Evolutionary conservation across 2,329 filamentous ascomycete species (phyloP), one percentile per base, ranked within the genome.

Genomic region (Ceratocystis harringtonii): DNA sequence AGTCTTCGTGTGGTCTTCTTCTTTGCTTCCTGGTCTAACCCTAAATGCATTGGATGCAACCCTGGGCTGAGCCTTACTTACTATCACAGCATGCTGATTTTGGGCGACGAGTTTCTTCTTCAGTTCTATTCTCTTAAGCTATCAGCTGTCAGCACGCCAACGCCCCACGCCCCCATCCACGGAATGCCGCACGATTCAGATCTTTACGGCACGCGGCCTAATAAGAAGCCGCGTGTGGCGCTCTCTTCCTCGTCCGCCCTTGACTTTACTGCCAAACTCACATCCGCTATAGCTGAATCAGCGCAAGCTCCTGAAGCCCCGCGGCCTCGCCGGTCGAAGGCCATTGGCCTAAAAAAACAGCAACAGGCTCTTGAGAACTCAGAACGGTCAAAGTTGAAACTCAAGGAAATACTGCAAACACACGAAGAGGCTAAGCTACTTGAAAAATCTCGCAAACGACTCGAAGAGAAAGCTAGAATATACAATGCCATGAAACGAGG

Each of bases 401-500:
- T 67, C 71, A 88, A 87, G 72, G 82, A 62, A 28, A 66, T 66
- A 22, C 44, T 28, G 68, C 70, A 28, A 64, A 69, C 8, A 68
- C 68, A 1, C 67, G 81, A 86, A 63, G 84, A 87, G 70, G 86
- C 87, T 67, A 82, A 81, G 61, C 84, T 88, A 70, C 82, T 87
- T 65, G 88, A 78, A 61, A 84, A 88, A 66, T 87, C 89, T 25
- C 88, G 86, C 73, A 83, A 86, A 69, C 89, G 86, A 72, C 89
- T 99, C 86, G 86, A 95, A 72, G 87, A 91, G 76, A 99, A 99
- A 75, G 90, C 89, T 2, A 83, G 88, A 3, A 76, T 94, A 1
- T 99, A 99, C 75, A 86, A 88, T 5, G 88, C 89, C 45, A 87
- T 99, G 84, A 95, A 95, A 75, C 82, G 89, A 43, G 92, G 92